phyloP scores from a whole-genome alignment of 2,329 filamentous ascomycete genomes.

The Aspergillus novoparasiticus region DNA sequence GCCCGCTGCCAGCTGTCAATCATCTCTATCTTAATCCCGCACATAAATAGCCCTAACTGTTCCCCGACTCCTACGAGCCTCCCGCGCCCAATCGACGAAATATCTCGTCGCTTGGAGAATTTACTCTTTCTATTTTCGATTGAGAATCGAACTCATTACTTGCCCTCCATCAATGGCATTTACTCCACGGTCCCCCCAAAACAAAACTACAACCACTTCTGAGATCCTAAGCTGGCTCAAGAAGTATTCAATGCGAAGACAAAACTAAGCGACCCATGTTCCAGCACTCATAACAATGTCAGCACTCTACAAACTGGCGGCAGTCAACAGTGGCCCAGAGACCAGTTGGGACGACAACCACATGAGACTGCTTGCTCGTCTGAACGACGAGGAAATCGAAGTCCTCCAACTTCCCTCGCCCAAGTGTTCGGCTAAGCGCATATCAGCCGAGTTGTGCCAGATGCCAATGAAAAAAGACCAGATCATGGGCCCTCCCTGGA shows the following conservation, averaged over 20 bases:
- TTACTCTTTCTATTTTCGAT: not conserved
- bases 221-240: conserved; percentile 1
- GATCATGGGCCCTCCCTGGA: conserved; percentile 19
- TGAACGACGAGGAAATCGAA: not conserved
- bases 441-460: not conserved
- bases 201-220: not conserved
- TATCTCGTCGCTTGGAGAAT: not conserved
- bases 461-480: too few species aligned
- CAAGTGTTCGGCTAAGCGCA: not conserved
- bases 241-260: too few species aligned
- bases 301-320: not conserved
- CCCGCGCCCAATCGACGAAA: not conserved
- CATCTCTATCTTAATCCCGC: not conserved
- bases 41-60: not conserved
- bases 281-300: not conserved
- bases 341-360: not conserved
- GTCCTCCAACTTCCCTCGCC: not conserved
- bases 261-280: not conserved
- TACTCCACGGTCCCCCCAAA: not conserved
- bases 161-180: not conserved
- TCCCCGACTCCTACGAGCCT: not conserved
- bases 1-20: not conserved
- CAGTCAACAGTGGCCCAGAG: not conserved
- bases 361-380: not conserved
- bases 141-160: not conserved